Evolutionary conservation across 2,329 filamentous ascomycete species (phyloP).

Genomic region (Blastomyces percursus): DNA sequence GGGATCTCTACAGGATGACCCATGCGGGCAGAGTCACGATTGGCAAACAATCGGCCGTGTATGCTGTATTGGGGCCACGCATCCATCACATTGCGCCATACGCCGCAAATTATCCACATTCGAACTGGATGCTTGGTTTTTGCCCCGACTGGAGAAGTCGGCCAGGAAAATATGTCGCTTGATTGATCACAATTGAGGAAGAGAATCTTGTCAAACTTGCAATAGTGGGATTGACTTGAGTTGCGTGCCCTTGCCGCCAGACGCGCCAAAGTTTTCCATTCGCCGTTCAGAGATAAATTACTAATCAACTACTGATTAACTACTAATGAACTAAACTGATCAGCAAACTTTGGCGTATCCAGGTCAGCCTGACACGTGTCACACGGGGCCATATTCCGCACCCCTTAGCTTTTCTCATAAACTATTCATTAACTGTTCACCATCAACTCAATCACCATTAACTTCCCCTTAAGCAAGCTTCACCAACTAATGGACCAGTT

Average conservation of each 20-base stretch:
- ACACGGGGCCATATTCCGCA: too few species aligned
- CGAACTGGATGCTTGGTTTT: too few species aligned
- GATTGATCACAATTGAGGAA: not conserved
- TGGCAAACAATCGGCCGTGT: not conserved
- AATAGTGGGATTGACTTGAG: not conserved
- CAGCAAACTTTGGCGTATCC: too few species aligned
- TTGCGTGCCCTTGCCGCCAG: not conserved
- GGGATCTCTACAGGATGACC: not conserved
- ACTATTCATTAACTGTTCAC: too few species aligned
- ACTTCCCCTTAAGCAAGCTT: not conserved
- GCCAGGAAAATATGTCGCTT: not conserved
- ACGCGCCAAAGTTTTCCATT: not conserved
- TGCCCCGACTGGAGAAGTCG: too few species aligned
- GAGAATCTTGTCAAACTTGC: not conserved
- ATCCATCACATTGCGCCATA: not conserved
- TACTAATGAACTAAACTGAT: too few species aligned
- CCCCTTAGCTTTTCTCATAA: too few species aligned
- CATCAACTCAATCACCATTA: not conserved
- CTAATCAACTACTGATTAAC: not conserved
- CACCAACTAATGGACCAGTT: constrained; percentile 1
- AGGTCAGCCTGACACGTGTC: too few species aligned
- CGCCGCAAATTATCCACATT: not conserved
- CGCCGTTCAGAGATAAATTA: not conserved
- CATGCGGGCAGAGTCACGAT: not conserved
- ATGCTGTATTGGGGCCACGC: not conserved